Evolutionary conservation across 2,329 filamentous ascomycete species (phyloP).

Genomic region (Trichoderma oligosporum): DNA sequence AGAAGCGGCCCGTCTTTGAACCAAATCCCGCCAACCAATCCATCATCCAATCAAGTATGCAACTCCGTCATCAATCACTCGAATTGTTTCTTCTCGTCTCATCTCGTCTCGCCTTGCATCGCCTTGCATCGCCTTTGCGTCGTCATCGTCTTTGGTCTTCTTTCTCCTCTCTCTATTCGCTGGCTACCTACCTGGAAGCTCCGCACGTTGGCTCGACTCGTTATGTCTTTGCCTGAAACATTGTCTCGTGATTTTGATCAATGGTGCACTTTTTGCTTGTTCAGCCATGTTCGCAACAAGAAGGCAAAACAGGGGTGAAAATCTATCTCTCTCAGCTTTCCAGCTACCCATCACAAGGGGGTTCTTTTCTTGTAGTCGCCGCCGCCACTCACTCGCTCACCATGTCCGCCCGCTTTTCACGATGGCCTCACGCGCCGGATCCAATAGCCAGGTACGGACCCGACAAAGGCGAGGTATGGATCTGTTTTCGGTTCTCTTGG

Average conservation of each 20-base stretch:
- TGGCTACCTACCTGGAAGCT: slow-evolving; percentile 2
- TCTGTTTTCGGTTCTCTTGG: slow-evolving; percentile 14
- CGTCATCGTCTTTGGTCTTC: slow-evolving; percentile 6
- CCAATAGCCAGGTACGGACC: slow-evolving; percentile 18
- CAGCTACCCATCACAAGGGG: neutral
- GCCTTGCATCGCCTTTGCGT: slow-evolving; percentile 2
- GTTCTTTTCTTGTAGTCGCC: neutral
- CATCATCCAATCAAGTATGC: neutral
- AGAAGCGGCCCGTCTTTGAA: slow-evolving; percentile 1
- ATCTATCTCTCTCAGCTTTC: neutral
- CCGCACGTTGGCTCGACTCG: slow-evolving; percentile 10
- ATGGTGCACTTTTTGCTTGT: neutral
- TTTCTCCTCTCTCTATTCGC: neutral
- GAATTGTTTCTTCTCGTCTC: neutral
- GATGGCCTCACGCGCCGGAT: slow-evolving; percentile 15
- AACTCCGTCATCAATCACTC: neutral
- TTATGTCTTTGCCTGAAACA: slow-evolving; percentile 15
- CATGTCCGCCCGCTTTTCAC: slow-evolving; percentile 4
- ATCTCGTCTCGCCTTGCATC: neutral
- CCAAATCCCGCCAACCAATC: neutral
- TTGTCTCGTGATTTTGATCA: neutral
- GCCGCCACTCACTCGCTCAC: neutral
- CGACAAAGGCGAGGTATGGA: slow-evolving; percentile 9
- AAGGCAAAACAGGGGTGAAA: neutral
- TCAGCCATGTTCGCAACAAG: neutral